These are phyloP conservation scores for Globisporangium nunn DNA, from an alignment of 352 stramenopile species.

Conservation along the genomic window DNA sequence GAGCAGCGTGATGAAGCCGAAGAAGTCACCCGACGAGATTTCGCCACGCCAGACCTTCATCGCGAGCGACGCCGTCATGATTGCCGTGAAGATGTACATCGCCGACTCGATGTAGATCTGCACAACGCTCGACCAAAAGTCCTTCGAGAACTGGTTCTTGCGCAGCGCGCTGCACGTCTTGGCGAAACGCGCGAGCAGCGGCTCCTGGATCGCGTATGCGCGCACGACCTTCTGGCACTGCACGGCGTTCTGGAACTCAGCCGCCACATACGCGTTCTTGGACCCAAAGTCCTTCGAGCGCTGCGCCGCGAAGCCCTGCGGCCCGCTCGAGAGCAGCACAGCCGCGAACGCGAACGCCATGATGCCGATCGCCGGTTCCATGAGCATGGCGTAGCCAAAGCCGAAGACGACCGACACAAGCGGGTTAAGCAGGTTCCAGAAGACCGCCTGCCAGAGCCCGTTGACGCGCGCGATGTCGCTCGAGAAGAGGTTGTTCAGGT, in stretches of 20 bases:
- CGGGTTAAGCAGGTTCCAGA: conserved; percentile 85
- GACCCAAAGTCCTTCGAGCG: conserved; percentile 83
- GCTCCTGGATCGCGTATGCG: conserved; percentile 78
- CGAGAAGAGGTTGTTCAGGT: conserved; percentile 86
- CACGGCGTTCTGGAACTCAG: conserved; percentile 84
- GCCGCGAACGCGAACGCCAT: conserved; percentile 82
- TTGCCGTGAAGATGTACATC: conserved; percentile 88
- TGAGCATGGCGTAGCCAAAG: conserved; percentile 79
- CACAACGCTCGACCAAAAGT: conserved; percentile 86
- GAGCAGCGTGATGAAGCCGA: conserved; percentile 75
- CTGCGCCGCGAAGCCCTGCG: conserved; percentile 75
- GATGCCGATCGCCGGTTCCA: conserved; percentile 75
- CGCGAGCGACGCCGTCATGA: conserved; percentile 77
- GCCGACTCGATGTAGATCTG: conserved; percentile 88
- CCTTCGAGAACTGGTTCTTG: conserved; percentile 85
- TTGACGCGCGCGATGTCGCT: conserved; percentile 84
- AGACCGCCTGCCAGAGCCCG: conserved; percentile 79
- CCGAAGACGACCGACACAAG: conserved; percentile 73
- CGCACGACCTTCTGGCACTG: conserved; percentile 84
- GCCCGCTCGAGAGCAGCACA: conserved; percentile 72
- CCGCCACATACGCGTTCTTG: conserved; percentile 82
- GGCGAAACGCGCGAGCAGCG: conserved; percentile 64
- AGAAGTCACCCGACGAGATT: conserved; percentile 74
- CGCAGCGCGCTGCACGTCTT: conserved; percentile 54
- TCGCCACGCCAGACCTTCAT: conserved; percentile 81